Conservation (phyloP, 2,329 filamentous ascomycete species). For the Tolypocladium sp. region DNA sequence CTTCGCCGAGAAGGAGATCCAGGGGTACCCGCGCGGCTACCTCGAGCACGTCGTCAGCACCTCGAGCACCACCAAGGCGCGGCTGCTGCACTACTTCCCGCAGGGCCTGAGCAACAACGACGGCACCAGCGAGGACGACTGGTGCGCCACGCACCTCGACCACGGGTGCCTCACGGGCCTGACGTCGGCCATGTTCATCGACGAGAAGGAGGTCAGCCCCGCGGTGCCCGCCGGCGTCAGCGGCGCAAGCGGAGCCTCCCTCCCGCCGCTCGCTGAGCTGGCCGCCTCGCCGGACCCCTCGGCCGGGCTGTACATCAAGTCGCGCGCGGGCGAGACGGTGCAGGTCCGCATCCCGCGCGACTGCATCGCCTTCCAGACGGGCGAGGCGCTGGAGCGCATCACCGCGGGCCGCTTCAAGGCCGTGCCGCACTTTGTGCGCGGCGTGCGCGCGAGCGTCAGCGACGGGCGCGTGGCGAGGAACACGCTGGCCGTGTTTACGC, state of each 20-base stretch:
- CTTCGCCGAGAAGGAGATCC: constrained; percentile 72
- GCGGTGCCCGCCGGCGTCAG: constrained; percentile 18
- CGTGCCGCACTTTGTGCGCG: constrained; percentile 90
- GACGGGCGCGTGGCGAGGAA: constrained; percentile 60
- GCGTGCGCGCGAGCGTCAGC: constrained; percentile 49
- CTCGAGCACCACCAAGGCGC: constrained; percentile 82
- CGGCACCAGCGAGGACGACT: constrained; percentile 62
- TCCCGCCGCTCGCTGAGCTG: constrained; percentile 59
- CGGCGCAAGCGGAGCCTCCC: constrained; percentile 15
- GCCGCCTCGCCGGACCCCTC: constrained; percentile 68
- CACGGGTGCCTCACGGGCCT: constrained; percentile 91
- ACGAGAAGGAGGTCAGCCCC: constrained; percentile 49
- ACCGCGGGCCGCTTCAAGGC: constrained; percentile 87
- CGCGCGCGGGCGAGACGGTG: constrained; percentile 70
- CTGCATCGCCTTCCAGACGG: constrained; percentile 93
- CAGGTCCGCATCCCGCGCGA: constrained; percentile 88
- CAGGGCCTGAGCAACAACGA: constrained; percentile 24
- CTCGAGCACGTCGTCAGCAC: constrained; percentile 79
- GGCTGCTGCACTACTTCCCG: constrained; percentile 89
- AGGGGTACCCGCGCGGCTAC: constrained; percentile 67
- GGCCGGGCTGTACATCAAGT: constrained; percentile 90
- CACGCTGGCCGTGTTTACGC: constrained; percentile 92
- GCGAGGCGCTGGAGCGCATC: constrained; percentile 83
- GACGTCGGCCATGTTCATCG: constrained; percentile 92
- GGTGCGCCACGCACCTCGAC: constrained; percentile 87